Base-by-base conservation (phyloP, 139 green algal genomes). In the Chlorella sorokiniana region DNA sequence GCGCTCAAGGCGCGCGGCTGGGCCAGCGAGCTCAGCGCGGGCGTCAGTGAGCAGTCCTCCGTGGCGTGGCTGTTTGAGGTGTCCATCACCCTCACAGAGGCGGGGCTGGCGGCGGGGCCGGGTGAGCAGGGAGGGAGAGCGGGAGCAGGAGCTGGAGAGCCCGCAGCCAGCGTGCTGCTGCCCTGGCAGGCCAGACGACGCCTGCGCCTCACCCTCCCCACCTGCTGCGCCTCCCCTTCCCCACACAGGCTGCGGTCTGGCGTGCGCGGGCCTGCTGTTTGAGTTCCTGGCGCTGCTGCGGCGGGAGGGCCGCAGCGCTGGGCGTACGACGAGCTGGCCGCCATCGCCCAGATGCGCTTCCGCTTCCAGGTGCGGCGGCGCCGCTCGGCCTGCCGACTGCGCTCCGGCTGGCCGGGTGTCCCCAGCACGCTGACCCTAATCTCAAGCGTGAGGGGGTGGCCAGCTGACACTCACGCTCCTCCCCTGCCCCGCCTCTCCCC, bases 321-420 rank as follows among this genome's bases (percentile, higher is more conserved):
- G 96, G 93, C 96, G 56, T 99, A 90, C 78, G 65, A 92, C 20
- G 96, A 99, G 90, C 82, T 97, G 64, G 81, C 86, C 40, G 77
- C 84, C 33, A 93, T 98, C 7, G 85, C 89, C 1, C 84, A 91
- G 38, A 94, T 96, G 83, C 91, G 89, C 63, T 95, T 93, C 85
- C 56, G 75, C n/a, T 81, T 79, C 38, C 73, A 79, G 72, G 72
- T 51, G 29, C 8, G 63, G 7, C 8, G 61, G 22, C 16, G 29
- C 61, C 29, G 29, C 37, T 68, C 22, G 2, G 3, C 25, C 7
- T 68, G 61, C 27, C 27, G 23, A 11, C 29, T 14, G 7, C 3
- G 52, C 6, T 10, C 20, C 11, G 8, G 61, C 9, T 68, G 48
- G 48, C 14, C 48, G 11, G 48, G 16, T 11, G 14, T 59, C 14